Base-by-base conservation (phyloP, 2,329 filamentous ascomycete genomes). In the Nannizzia gypsea region DNA sequence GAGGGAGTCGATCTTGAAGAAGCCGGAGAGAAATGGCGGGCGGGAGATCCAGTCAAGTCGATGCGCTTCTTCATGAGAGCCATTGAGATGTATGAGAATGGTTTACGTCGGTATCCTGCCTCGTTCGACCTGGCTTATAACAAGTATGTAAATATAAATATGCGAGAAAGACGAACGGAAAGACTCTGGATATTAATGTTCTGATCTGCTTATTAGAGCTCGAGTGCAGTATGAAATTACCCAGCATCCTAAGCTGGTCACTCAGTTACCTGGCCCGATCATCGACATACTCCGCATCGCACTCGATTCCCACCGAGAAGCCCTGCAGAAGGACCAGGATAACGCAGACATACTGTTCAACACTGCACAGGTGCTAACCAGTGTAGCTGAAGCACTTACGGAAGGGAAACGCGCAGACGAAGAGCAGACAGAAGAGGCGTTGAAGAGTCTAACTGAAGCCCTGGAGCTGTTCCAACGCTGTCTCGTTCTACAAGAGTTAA, bases 121-220 rank as follows among this genome's bases (percentile, higher is more conserved):
- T 83, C 79, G 20, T 85, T 89, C 71, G 87, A 89, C 71, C 76
- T 89, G 38, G 85, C 86, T 9, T 89, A 89, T 70, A 89, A 89
- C 71, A 88, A 87, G 82, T 85, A 71, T 66, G 79, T 73, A 54
- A 11, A 36, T 36, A 36, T 3, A 31, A n/a, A n/a, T n/a, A n/a
- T n/a, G n/a, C n/a, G n/a, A n/a, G n/a, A n/a, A n/a, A n/a, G n/a
- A n/a, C n/a, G n/a, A n/a, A n/a, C n/a, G n/a, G n/a, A 13, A 3
- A 11, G 28, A 36, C n/a, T 3, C 38, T 42, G n/a, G n/a, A 42
- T 8, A 42, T 42, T 57, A 5, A 57, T 6, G 20, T 56, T 38
- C 1, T 31, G 17, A n/a, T 55, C 50, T 46, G 8, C 44, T n/a
- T n/a, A n/a, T n/a, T 62, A 86, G 83, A 73, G 86, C 86, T 26